These are phyloP conservation scores for Mycena kentingensis DNA, from an alignment of 768 basidiomycete genomes.

Conservation along the genomic window DNA sequence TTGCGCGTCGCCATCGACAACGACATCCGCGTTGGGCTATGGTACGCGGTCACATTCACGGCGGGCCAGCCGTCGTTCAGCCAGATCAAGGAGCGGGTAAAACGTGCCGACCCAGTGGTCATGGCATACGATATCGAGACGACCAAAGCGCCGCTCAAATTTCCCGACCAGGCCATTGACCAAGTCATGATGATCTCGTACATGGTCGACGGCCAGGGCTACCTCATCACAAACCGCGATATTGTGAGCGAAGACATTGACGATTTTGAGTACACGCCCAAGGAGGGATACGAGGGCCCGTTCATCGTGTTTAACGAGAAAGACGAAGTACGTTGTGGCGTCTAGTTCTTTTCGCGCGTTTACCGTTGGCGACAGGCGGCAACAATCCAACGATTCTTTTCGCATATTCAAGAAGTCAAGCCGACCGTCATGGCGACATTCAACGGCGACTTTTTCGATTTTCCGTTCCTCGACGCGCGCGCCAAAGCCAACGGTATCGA, in stretches of 20 bases:
- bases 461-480: constrained; percentile 90
- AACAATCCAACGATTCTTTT: constrained; percentile 85
- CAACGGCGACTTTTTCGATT: constrained; percentile 99
- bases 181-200: constrained; percentile 99
- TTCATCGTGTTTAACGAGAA: constrained; percentile 94
- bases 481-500: constrained; percentile 88
- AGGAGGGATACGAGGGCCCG: constrained; percentile 95
- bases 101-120: constrained; percentile 98
- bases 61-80: constrained; percentile 77
- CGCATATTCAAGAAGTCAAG: constrained; percentile 89
- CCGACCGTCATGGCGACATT: constrained; percentile 98
- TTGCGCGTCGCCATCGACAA: constrained; percentile 99
- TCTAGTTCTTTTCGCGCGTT: constrained; percentile 3
- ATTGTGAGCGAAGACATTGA: constrained; percentile 98
- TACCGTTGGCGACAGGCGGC: constrained; percentile 69
- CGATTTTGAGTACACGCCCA: constrained; percentile 98
- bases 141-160: constrained; percentile 99
- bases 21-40: constrained; percentile 95
- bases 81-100: constrained; percentile 80
- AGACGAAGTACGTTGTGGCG: constrained; percentile 66
- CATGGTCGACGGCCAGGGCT: constrained; percentile 98
- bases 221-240: constrained; percentile 95
- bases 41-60: constrained; percentile 88
- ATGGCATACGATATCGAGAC: constrained; percentile 99
- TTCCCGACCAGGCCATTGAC: constrained; percentile 93